These are phyloP conservation scores for Lactarius trivialis DNA, from an alignment of 768 basidiomycete genomes.

Conservation along the genomic window DNA sequence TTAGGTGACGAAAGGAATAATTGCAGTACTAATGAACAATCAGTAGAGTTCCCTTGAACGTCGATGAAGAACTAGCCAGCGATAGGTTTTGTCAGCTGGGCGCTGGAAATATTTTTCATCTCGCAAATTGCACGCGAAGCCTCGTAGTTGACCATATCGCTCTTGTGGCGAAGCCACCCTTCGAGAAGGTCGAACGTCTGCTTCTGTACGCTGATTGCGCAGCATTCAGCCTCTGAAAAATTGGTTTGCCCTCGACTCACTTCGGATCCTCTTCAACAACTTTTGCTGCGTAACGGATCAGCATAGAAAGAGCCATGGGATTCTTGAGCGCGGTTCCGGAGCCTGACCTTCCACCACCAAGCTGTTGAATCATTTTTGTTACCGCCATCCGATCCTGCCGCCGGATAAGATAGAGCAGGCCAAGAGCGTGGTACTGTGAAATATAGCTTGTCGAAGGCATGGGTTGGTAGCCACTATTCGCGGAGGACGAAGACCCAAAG, in stretches of 20 bases:
- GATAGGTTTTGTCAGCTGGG: conserved; percentile 82
- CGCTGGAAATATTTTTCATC: conserved; percentile 74
- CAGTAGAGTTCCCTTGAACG: not conserved
- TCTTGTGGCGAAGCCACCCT: conserved; percentile 95
- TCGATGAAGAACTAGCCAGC: conserved; percentile 51
- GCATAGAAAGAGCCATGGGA: conserved; percentile 96
- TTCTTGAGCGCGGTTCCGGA: conserved; percentile 83
- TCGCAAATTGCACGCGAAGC: conserved; percentile 97
- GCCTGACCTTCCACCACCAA: conserved; percentile 83
- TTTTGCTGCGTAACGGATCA: conserved; percentile 97
- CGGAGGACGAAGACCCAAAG: conserved; percentile 48
- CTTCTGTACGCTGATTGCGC: conserved; percentile 61
- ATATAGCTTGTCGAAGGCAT: conserved; percentile 87
- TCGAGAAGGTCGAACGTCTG: conserved; percentile 93
- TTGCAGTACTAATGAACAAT: conserved; percentile 64
- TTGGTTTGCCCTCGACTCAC: conserved; percentile 44
- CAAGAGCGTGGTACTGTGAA: conserved; percentile 95
- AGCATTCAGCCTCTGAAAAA: conserved; percentile 7
- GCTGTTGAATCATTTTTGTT: conserved; percentile 98
- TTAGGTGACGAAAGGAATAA: conserved; percentile 95
- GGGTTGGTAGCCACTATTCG: conserved; percentile 60
- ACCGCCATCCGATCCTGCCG: conserved; percentile 99
- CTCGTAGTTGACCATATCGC: conserved; percentile 99
- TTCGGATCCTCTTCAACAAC: conserved; percentile 99
- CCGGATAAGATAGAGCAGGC: conserved; percentile 87